Conservation (phyloP, 2,329 filamentous ascomycete genomes). For the Claviceps digitariae region DNA sequence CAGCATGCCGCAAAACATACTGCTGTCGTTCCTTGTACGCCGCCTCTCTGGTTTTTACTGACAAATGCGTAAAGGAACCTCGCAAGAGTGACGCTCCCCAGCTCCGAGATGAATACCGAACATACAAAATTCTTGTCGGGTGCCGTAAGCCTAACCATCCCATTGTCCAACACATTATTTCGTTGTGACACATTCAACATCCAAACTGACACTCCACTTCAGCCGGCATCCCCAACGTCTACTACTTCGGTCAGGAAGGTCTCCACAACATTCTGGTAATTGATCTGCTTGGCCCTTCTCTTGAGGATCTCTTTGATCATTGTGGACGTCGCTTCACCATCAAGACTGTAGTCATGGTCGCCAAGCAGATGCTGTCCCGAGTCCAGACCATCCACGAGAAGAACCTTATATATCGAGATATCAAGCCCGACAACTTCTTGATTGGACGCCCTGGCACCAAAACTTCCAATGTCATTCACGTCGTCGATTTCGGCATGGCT, state of each 20-base stretch:
- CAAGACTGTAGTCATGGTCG: constrained; percentile 92
- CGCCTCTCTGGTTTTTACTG: not conserved
- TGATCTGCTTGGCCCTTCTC: constrained; percentile 83
- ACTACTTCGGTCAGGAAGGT: constrained; percentile 98
- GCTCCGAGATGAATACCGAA: constrained; percentile 94
- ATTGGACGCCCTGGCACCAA: constrained; percentile 95
- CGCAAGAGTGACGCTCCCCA: constrained; percentile 97
- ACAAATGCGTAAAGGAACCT: constrained; percentile 54
- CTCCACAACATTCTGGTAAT: constrained; percentile 99
- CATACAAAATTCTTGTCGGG: constrained; percentile 97
- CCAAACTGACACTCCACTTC: not conserved
- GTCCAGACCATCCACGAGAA: constrained; percentile 99
- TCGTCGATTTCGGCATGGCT: constrained; percentile 98
- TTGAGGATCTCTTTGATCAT: constrained; percentile 99
- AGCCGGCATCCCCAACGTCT: constrained; percentile 91
- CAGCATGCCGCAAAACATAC: not conserved
- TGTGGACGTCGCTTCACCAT: constrained; percentile 99
- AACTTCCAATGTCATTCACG: constrained; percentile 94
- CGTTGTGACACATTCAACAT: not conserved
- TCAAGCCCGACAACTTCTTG: constrained; percentile 99
- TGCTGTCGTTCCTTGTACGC: not conserved
- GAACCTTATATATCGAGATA: constrained; percentile 98
- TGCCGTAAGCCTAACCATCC: constrained; percentile 59
- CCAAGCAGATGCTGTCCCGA: constrained; percentile 95
- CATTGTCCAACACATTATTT: not conserved